Evolutionary conservation across 2,329 filamentous ascomycete genomes (phyloP).

Genomic region (Xylaria sp.): DNA sequence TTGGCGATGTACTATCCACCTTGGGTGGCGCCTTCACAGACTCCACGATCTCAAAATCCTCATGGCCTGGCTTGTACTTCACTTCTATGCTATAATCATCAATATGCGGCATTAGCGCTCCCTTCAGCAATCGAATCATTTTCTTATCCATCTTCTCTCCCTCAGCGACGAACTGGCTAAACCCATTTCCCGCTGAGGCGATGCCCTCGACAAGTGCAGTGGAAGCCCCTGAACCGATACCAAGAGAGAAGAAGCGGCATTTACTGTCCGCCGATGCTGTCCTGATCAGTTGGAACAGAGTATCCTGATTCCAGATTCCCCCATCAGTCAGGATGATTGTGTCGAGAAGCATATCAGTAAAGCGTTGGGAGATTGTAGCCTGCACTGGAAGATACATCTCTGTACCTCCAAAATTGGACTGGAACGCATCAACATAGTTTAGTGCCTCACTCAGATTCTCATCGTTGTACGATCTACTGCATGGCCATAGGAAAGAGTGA

Average conservation of each 20-base stretch:
- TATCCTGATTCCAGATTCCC: conserved; percentile 29
- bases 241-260: conserved; percentile 37
- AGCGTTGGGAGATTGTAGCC: conserved; percentile 23
- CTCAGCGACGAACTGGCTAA: conserved; percentile 32
- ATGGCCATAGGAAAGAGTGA: conserved; percentile 32
- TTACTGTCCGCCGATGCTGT: conserved; percentile 1
- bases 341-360: conserved; percentile 26
- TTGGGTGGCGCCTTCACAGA: conserved; percentile 6
- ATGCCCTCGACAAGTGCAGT: conserved; percentile 35
- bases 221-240: conserved; percentile 32
- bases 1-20: background rate
- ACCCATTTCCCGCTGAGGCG: conserved; percentile 31
- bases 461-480: conserved; percentile 29
- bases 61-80: conserved; percentile 25
- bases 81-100: conserved; percentile 29
- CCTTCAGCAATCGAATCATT: conserved; percentile 35
- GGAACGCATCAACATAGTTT: conserved; percentile 12
- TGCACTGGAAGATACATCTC: conserved; percentile 24
- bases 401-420: conserved; percentile 24
- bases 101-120: conserved; percentile 31
- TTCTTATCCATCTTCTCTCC: conserved; percentile 36
- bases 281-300: conserved; percentile 20
- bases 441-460: conserved; percentile 25
- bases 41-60: conserved; percentile 30
- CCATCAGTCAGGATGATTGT: conserved; percentile 35